Conservation (phyloP, 2,329 filamentous ascomycete species). For the Colletotrichum incanum region DNA sequence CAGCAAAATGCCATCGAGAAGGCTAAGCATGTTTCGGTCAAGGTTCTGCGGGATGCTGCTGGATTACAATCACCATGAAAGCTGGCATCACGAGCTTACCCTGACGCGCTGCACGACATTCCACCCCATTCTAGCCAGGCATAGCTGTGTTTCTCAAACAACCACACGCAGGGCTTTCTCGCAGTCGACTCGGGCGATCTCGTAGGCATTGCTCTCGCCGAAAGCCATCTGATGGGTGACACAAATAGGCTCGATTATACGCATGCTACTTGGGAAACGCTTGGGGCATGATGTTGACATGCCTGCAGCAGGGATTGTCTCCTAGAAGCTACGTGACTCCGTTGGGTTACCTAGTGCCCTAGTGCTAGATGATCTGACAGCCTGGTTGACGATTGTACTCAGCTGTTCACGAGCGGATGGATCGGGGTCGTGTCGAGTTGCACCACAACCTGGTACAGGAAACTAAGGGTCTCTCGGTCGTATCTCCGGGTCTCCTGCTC, state of each 20-base stretch:
- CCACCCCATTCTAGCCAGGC: neutral
- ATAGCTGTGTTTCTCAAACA: neutral
- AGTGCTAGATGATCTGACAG: neutral
- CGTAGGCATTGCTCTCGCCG: neutral
- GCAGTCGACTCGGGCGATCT: neutral
- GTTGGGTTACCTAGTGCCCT: neutral
- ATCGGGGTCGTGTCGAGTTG: neutral
- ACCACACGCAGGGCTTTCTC: neutral
- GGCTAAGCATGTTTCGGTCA: neutral
- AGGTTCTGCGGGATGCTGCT: too few species aligned
- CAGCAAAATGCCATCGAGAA: neutral
- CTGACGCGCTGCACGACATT: neutral
- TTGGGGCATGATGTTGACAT: neutral
- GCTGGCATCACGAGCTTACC: too few species aligned
- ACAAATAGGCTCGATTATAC: neutral
- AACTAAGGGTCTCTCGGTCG: neutral
- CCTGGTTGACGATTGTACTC: neutral
- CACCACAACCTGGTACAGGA: conserved; percentile 1
- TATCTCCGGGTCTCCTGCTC: neutral
- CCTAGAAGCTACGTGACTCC: neutral
- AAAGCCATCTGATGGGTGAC: neutral
- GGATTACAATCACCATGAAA: neutral
- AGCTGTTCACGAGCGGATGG: neutral
- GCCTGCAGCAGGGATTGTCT: neutral
- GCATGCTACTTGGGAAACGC: too few species aligned